phyloP scores from a whole-genome alignment of 208 protist genomes.

The Naegleria lovaniensis region DNA sequence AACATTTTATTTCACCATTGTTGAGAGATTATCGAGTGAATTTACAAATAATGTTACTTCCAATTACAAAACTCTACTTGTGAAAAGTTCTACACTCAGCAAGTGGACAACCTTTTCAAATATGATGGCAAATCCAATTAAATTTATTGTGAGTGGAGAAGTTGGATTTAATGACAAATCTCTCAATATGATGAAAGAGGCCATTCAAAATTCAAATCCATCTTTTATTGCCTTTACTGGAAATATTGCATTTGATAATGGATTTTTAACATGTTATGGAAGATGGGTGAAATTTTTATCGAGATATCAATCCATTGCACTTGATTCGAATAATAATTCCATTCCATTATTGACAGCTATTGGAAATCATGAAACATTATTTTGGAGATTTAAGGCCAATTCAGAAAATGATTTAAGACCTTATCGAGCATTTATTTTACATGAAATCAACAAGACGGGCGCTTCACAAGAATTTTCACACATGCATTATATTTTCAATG shows the following conservation, averaged over 20 bases:
- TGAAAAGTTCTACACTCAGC: not conserved
- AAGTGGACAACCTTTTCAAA: not conserved
- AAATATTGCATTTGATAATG: slow-evolving; percentile 10
- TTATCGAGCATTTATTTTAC: not conserved
- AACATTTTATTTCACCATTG: not conserved
- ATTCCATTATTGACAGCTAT: slow-evolving; percentile 9
- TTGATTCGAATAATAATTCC: not conserved
- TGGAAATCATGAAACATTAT: slow-evolving; percentile 5
- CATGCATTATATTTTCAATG: not conserved
- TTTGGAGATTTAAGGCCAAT: not conserved
- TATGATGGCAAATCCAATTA: not conserved
- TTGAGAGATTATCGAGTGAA: too few relatives aligned
- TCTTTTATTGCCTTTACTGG: not conserved
- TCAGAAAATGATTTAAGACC: not conserved
- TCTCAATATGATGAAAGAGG: not conserved
- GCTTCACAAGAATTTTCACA: not conserved
- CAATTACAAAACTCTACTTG: not conserved
- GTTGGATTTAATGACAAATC: not conserved
- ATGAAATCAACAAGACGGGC: not conserved
- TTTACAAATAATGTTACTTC: not conserved
- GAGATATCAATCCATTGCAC: not conserved
- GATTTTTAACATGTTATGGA: not conserved
- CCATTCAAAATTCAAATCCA: not conserved
- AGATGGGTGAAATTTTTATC: not conserved
- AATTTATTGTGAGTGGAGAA: not conserved